These are phyloP conservation scores for Datura wrightii DNA, from an alignment of 257 asterid genomes.

Conservation along the genomic window DNA sequence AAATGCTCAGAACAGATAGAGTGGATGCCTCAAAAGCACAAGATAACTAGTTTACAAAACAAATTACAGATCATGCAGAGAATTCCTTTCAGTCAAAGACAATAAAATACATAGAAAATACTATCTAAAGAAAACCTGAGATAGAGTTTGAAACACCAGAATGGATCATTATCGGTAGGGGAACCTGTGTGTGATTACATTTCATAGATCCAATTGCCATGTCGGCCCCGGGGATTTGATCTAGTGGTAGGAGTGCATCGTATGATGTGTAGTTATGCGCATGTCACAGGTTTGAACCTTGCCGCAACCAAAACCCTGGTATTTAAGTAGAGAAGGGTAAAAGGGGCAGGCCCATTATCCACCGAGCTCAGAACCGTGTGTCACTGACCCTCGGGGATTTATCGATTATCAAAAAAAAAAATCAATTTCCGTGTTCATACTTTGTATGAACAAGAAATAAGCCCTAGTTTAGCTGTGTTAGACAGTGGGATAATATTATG, in stretches of 20 bases:
- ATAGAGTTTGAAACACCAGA: slow-evolving; percentile 14
- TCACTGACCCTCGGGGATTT: background rate
- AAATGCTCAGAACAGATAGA: background rate
- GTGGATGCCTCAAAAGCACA: slow-evolving; percentile 11
- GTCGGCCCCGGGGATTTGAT: background rate
- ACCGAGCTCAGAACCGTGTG: background rate
- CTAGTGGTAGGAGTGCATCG: background rate
- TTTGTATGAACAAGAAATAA: slow-evolving; percentile 13
- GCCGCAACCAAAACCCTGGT: background rate
- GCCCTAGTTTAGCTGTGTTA: slow-evolving; percentile 10
- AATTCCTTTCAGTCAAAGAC: slow-evolving; percentile 13
- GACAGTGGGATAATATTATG: background rate
- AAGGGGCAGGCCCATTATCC: background rate
- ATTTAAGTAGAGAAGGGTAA: background rate
- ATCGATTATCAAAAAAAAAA: background rate
- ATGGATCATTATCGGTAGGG: background rate
- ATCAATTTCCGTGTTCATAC: background rate
- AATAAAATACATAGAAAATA: background rate
- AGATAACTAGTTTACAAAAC: background rate
- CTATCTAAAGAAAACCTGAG: background rate
- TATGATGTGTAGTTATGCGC: background rate
- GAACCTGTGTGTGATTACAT: background rate
- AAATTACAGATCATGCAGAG: slow-evolving; percentile 8
- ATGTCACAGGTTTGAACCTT: slow-evolving; percentile 4
- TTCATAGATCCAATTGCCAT: slow-evolving; percentile 24